phyloP scores from a whole-genome alignment of 2,329 filamentous ascomycete species.

The Apiospora hydei region DNA sequence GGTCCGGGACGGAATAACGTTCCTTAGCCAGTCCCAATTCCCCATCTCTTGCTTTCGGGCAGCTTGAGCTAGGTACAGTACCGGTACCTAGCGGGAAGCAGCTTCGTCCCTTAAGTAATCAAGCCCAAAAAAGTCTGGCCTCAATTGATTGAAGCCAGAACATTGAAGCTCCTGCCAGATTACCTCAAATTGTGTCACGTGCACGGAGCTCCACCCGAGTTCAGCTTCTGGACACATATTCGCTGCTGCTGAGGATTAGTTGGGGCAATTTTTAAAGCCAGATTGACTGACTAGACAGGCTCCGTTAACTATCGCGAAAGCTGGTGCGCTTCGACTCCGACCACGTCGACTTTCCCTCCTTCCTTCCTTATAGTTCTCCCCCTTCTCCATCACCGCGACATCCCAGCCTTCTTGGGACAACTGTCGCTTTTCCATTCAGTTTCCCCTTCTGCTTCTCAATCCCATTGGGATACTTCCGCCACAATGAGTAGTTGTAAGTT shows the following conservation, averaged over 20 bases:
- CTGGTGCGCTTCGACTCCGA: conserved; percentile 26
- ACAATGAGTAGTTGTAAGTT: conserved; percentile 49
- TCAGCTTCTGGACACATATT: conserved; percentile 25
- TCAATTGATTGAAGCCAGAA: not conserved
- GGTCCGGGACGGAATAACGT: conserved; percentile 16
- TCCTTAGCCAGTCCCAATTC: not conserved
- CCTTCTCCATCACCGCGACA: conserved; percentile 29
- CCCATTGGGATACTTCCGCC: conserved; percentile 31
- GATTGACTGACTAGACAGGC: conserved; percentile 19
- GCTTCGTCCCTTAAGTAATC: not conserved
- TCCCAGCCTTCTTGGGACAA: conserved; percentile 21
- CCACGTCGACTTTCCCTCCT: conserved; percentile 25
- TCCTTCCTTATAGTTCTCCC: conserved; percentile 28
- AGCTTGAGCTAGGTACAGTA: not conserved
- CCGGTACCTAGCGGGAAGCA: not conserved
- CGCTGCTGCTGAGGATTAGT: conserved; percentile 5
- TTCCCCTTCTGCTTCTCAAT: conserved; percentile 31
- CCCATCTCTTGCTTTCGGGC: conserved; percentile 4
- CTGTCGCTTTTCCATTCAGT: conserved; percentile 31
- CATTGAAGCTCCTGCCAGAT: conserved; percentile 6
- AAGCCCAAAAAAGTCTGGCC: not conserved
- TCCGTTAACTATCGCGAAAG: conserved; percentile 21
- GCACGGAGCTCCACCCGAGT: not conserved
- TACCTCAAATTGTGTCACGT: conserved; percentile 20
- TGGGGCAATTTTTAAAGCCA: conserved; percentile 26